Percentiles rank a stretch among this genome's conserved stretches.
These are phyloP conservation scores for Microcyclosporella mali DNA, from an alignment of 2,329 filamentous ascomycete species.

Conservation along the genomic window DNA sequence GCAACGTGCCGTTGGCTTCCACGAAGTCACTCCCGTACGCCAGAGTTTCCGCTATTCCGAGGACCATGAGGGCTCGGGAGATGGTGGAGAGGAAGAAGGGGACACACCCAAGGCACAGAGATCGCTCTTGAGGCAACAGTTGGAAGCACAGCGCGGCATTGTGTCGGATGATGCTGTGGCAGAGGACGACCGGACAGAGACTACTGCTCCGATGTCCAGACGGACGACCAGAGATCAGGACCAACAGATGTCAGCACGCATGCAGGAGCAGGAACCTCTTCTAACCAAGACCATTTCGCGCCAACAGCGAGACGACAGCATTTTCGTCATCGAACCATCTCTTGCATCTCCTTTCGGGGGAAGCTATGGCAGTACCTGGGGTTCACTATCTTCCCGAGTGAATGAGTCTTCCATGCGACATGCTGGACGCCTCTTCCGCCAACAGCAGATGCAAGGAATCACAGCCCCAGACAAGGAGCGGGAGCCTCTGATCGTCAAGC, in stretches of 20 bases:
- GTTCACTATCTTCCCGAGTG: constrained; percentile 51
- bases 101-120: constrained; percentile 30
- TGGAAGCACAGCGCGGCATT: constrained; percentile 26
- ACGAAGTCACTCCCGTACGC: constrained; percentile 75
- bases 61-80: constrained; percentile 39
- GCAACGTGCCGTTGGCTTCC: constrained; percentile 83
- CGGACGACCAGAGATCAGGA: constrained; percentile 4
- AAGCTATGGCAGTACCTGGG: constrained; percentile 62
- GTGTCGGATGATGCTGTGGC: constrained; percentile 17
- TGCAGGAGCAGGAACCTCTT: constrained; percentile 23
- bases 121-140: constrained; percentile 23
- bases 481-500: constrained; percentile 80
- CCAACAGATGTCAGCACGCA: constrained; percentile 4
- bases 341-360: constrained; percentile 64
- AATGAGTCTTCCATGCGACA: constrained; percentile 53
- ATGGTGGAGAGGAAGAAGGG: constrained; percentile 45
- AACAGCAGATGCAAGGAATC: constrained; percentile 41
- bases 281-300: constrained; percentile 24
- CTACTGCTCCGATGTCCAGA: constrained; percentile 19
- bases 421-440: constrained; percentile 46
- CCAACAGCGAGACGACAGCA: constrained; percentile 34
- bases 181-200: constrained; percentile 29
- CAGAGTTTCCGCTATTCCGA: constrained; percentile 60
- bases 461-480: constrained; percentile 41
- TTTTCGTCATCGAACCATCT: constrained; percentile 46